Evolutionary conservation across 176 grass and related monocot genomes (phyloP).

Genomic region (Paspalum vaginatum): DNA sequence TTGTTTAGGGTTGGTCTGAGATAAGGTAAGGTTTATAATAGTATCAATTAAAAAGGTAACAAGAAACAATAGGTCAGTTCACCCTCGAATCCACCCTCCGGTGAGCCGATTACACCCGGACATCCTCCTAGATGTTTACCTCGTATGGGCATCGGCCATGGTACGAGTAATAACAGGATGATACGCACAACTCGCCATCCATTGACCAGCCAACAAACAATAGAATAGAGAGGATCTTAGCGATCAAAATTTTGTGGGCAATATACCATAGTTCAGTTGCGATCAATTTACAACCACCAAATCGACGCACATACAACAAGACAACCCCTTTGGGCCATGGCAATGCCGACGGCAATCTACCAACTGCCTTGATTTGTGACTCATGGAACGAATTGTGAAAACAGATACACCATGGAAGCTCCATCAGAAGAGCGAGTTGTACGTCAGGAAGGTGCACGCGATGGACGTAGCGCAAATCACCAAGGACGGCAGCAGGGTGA

Average conservation of each 20-base stretch:
- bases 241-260: constrained; percentile 51
- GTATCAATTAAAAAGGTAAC: too few relatives aligned
- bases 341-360: background rate
- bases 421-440: constrained; percentile 87
- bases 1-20: too few relatives aligned
- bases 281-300: constrained; percentile 30
- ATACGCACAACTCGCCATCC: too few relatives aligned
- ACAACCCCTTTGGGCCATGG: constrained; percentile 36
- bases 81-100: too few relatives aligned
- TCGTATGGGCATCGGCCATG: too few relatives aligned
- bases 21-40: too few relatives aligned
- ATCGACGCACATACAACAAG: background rate
- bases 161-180: too few relatives aligned
- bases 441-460: constrained; percentile 62
- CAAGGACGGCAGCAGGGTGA: constrained; percentile 85
- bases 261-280: background rate
- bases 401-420: background rate
- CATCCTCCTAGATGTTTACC: too few relatives aligned
- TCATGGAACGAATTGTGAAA: constrained; percentile 7
- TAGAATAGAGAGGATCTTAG: background rate
- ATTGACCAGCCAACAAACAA: background rate
- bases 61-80: too few relatives aligned
- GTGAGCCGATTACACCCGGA: too few relatives aligned
- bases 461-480: constrained; percentile 70
- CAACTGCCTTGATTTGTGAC: background rate